These are phyloP conservation scores for Fusarium neocosmosporiellum DNA, from an alignment of 2,329 filamentous ascomycete genomes.

Conservation along the genomic window DNA sequence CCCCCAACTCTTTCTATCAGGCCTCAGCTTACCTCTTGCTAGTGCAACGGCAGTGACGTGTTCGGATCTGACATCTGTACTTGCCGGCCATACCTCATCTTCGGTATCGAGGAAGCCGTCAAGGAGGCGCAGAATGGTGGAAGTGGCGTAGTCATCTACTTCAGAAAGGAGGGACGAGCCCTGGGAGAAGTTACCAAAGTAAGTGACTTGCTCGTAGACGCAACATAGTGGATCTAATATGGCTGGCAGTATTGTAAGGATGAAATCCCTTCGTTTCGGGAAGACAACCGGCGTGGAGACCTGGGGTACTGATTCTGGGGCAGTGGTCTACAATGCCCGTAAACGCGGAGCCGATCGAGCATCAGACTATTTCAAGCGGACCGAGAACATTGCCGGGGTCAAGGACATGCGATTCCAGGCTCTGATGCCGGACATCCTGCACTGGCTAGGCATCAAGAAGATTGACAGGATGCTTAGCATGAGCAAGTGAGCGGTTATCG, in stretches of 20 bases:
- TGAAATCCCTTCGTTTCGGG: conserved; percentile 1
- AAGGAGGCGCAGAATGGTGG: conserved; percentile 96
- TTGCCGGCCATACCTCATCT: conserved; percentile 94
- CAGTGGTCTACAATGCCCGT: conserved; percentile 79
- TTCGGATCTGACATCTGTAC: conserved; percentile 99
- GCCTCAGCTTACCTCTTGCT: conserved; percentile 5
- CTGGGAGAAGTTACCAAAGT: conserved; percentile 97
- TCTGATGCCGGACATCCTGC: conserved; percentile 96
- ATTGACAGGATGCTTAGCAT: conserved; percentile 99
- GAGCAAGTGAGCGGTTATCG: conserved; percentile 79
- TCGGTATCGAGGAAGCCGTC: conserved; percentile 96
- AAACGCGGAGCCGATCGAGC: conserved; percentile 84
- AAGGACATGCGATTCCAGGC: conserved; percentile 98
- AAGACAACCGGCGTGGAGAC: conserved; percentile 11
- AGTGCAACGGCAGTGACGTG: conserved; percentile 96
- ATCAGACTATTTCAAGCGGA: conserved; percentile 94
- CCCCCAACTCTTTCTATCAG: background rate
- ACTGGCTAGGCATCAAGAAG: conserved; percentile 98
- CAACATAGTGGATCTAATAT: conserved; percentile 27
- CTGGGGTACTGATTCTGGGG: conserved; percentile 32
- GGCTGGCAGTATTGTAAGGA: conserved; percentile 37
- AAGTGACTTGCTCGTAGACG: conserved; percentile 47
- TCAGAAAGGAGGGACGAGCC: conserved; percentile 95
- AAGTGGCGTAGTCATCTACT: conserved; percentile 96
- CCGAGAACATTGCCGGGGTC: conserved; percentile 98